Evolutionary conservation across 805 yeast genomes (phyloP), one percentile per base, ranked within the genome.

Genomic region (Zygoascus ofunaensis): DNA sequence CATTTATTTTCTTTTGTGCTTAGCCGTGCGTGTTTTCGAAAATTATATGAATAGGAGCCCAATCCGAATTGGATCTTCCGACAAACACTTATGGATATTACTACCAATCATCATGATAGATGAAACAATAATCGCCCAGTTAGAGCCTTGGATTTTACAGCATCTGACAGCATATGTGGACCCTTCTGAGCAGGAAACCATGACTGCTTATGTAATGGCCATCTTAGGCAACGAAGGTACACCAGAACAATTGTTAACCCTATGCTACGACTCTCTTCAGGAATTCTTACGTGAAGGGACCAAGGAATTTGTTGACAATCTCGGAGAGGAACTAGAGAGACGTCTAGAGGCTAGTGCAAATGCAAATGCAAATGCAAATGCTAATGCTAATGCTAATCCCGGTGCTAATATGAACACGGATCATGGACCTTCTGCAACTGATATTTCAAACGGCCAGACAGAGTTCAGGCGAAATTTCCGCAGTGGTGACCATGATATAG

Each of bases 201-300:
- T 72, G 44, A 60, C 70, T 1, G 76, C 72, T 39, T 73, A 70
- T 50, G 68, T 71, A 17, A 33, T 69, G 22, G 72, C 74, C 1
- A 54, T 73, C 28, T 53, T 73, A 22, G 51, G 63, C 34, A 62
- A 69, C 49, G 65, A 63, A 18, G 55, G 62, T 26, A 54, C 68
- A 7, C 60, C 53, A 3, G 62, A 50, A 1, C 69, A 66, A 50
- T 55, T 68, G 38, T 44, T 55, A 15, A 54, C 54, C 33, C 47
- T 62, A 42, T 57, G 71, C 42, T 40, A 55, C 18, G 48, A 55
- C 1, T 68, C 71, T 42, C 60, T 72, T 40, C 56, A 51, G 14
- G 76, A 71, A 49, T 70, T 72, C 37, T 50, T 70, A 41, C 62
- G 57, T 19, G 61, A 56, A 1, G 41, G 57, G 23, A 58, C 68